A percentile compares a stretch with the other conserved stretches of the same genome.
These are phyloP conservation scores for Narthecium ossifragum DNA, from an alignment of 106 monocot genomes.

Conservation along the genomic window DNA sequence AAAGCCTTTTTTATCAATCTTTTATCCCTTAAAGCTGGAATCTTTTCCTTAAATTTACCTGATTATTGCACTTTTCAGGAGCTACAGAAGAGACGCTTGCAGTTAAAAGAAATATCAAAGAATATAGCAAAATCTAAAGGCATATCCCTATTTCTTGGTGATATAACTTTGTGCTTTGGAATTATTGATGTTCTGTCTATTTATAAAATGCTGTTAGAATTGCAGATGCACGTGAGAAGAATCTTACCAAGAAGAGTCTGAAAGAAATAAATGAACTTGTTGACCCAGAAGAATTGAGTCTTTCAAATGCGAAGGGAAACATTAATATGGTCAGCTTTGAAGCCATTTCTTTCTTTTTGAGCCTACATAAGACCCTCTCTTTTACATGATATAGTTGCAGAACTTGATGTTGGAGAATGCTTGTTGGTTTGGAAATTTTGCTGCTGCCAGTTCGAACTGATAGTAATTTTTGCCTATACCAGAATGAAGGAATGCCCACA, in stretches of 20 bases:
- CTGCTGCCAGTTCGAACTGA: neutral
- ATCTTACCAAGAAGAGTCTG: too few relatives aligned
- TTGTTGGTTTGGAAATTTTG: neutral
- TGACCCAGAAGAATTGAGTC: too few relatives aligned
- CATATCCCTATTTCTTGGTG: neutral
- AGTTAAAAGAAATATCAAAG: conserved; percentile 32
- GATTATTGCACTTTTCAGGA: conserved; percentile 24
- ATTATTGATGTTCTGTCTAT: neutral
- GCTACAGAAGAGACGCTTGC: conserved; percentile 38
- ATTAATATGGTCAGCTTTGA: neutral
- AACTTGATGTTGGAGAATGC: neutral
- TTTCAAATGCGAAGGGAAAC: neutral
- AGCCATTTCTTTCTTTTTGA: neutral
- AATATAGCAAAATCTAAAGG: conserved; percentile 43
- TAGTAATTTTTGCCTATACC: neutral
- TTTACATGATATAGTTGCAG: neutral
- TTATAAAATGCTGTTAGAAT: neutral
- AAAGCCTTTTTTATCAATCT: neutral
- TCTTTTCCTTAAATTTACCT: neutral
- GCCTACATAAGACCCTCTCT: too few relatives aligned
- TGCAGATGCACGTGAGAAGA: too few relatives aligned
- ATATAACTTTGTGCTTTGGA: neutral
- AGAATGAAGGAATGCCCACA: neutral
- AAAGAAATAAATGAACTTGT: too few relatives aligned
- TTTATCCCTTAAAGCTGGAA: neutral